Evolutionary conservation across 768 basidiomycete genomes (phyloP).

Genomic region (Austroboletus eburneus): DNA sequence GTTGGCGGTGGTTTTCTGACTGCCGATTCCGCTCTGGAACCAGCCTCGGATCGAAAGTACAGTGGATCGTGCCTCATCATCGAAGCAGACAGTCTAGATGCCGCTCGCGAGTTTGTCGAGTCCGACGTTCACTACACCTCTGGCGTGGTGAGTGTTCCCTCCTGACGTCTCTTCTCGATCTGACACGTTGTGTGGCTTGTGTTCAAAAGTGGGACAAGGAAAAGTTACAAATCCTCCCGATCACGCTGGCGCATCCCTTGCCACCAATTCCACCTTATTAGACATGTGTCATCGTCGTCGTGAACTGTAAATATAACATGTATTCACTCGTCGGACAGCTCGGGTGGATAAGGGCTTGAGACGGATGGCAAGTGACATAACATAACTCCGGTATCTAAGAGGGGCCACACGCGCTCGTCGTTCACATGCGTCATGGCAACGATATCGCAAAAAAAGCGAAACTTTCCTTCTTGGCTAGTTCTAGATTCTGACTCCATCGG

Average conservation of each 20-base stretch:
- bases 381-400: too few species aligned
- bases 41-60: slow-evolving; percentile 50
- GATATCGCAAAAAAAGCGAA: too few species aligned
- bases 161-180: too few species aligned
- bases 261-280: slow-evolving; percentile 9
- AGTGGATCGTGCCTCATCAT: slow-evolving; percentile 53
- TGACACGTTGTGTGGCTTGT: too few species aligned
- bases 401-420: too few species aligned
- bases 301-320: background rate
- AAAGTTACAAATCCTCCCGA: slow-evolving; percentile 49
- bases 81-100: slow-evolving; percentile 51
- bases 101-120: slow-evolving; percentile 27
- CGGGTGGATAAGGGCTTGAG: too few species aligned
- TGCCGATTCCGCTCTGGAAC: slow-evolving; percentile 44
- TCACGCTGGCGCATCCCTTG: slow-evolving; percentile 29
- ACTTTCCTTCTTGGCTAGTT: too few species aligned
- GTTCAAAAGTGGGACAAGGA: slow-evolving; percentile 66
- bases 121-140: slow-evolving; percentile 20
- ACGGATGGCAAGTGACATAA: too few species aligned
- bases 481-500: background rate
- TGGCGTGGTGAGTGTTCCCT: slow-evolving; percentile 26
- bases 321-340: too few species aligned
- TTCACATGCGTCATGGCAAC: too few species aligned
- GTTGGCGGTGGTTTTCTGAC: slow-evolving; percentile 54
- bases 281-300: background rate